Evolutionary conservation across 1,284 basidiomycete species (phyloP).

Genomic region (Coniferiporia weirii): DNA sequence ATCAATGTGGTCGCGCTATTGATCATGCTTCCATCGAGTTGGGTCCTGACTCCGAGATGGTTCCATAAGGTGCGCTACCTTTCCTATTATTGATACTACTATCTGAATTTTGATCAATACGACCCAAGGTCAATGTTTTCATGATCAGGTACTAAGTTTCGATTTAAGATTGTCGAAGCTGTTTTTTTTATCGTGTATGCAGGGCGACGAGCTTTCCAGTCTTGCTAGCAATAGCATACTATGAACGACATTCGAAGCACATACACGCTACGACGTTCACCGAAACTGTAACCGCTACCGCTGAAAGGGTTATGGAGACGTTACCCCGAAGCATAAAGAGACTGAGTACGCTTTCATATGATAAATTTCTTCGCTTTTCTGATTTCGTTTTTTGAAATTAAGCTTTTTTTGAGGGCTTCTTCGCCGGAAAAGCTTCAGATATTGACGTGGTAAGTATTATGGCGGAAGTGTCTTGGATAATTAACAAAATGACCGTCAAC

Average conservation of each 20-base stretch:
- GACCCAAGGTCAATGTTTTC: slow-evolving; percentile 74
- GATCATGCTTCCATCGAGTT: slow-evolving; percentile 79
- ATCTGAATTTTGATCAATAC: slow-evolving; percentile 11
- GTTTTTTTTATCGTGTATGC: slow-evolving; percentile 24
- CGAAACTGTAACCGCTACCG: slow-evolving; percentile 62
- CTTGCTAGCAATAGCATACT: slow-evolving; percentile 74
- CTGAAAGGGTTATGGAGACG: slow-evolving; percentile 66
- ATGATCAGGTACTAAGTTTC: slow-evolving; percentile 53
- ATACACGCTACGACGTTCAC: slow-evolving; percentile 59
- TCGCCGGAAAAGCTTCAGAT: slow-evolving; percentile 68
- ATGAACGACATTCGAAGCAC: slow-evolving; percentile 75
- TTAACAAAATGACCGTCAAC: background rate
- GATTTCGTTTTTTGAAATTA: slow-evolving; percentile 11
- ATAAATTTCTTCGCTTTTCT: slow-evolving; percentile 4
- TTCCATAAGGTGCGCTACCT: slow-evolving; percentile 67
- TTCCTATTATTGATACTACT: slow-evolving; percentile 2
- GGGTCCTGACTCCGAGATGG: slow-evolving; percentile 71
- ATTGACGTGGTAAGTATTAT: slow-evolving; percentile 57
- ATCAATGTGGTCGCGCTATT: slow-evolving; percentile 80
- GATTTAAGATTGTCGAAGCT: slow-evolving; percentile 20
- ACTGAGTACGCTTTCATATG: slow-evolving; percentile 47
- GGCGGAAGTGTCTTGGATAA: background rate
- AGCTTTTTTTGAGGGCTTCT: slow-evolving; percentile 75
- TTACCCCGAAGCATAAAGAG: slow-evolving; percentile 68
- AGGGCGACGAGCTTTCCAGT: slow-evolving; percentile 83